Evolutionary conservation across 208 protist species (phyloP), one percentile per base, ranked within the genome.

Genomic region (Herpetomonas tarakana): DNA sequence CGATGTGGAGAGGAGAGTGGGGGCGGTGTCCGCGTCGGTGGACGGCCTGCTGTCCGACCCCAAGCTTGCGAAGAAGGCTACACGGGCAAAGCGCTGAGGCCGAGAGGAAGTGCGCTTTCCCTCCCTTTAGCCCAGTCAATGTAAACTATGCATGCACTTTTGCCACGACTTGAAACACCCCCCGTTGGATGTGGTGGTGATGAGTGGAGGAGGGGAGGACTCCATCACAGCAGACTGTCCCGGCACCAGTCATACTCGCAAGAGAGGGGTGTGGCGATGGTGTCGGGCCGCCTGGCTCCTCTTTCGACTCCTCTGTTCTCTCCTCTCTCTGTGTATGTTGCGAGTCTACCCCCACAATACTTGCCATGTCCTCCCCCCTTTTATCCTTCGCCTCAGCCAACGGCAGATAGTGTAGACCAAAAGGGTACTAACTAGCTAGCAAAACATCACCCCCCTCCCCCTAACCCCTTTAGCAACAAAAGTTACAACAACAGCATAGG

Each of bases 321-420:
- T 41, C 35, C 9, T 41, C 14, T 41, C 35, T 41, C n/a, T n/a
- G n/a, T 41, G 35, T 41, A 41, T 41, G 35, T 14, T 41, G 14
- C 35, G 35, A 6, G 9, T 41, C 9, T 41, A 14, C 14, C 26
- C 16, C 2, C 19, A 41, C 7, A 52, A 29, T 52, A 9, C 55
- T 24, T 7, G 28, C 52, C 22, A 6, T 59, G 30, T 49, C 2
- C 44, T 35, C 11, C 54, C 29, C 54, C 29, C 39, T 59, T 49
- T 45, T 49, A 19, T 49, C 44, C 29, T 49, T 49, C 26, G 9
- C 18, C 22, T n/a, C n/a, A n/a, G n/a, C 21, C 29, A 24, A 9
- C 45, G 45, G 14, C 7, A 26, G n/a, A 24, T 9, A 26, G 14
- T 22, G 11, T 51, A 24, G 45, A 51, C 7, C 6, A 51, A 21